Base-by-base conservation (phyloP, 2,329 filamentous ascomycete genomes). In the Cercospora sp. region DNA sequence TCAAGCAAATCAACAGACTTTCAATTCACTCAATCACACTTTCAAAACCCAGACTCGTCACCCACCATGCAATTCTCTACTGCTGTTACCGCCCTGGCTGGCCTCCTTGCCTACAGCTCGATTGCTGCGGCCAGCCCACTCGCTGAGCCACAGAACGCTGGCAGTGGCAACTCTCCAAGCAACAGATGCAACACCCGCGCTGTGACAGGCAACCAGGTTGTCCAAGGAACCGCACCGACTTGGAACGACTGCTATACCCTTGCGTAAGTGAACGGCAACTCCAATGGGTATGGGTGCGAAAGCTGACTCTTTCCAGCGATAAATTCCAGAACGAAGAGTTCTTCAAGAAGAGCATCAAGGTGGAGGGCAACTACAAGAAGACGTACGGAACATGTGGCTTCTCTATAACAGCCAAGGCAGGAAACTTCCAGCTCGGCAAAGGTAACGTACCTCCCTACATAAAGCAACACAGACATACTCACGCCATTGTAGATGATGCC, bases 181-280 rank as follows among this genome's bases (percentile, higher is more conserved):
- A 57, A 57, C 51, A 26, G 51, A 57, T 57, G 51, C 23, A 57
- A 57, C 28, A 26, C 51, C 1, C 51, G 51, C 0, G 23, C 10
- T 16, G 51, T 57, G 12, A 28, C 51, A 9, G 51, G 51, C 23
- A 57, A 57, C 28, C 51, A 57, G 20, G 20, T 57, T 2, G 51
- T 57, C 4, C 23, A 30, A 8, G 51, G 51, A 30, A 57, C 20
- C 16, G 51, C 51, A 18, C 51, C 51, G 7, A 63, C 48, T 10
- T 63, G 60, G 60, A 63, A 63, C 23, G 60, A 63, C 23, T 63
- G 60, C 39, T 63, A 63, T 4, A 16, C 20, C 31, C 60, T 63
- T 26, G 60, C 60, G 60, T 63, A 18, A 63, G 39, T 63, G 9
- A n/a, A 16, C 20, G 28, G 3, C 20, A 57, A 26, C 51, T 57